These are phyloP conservation scores for Daldinia sp. DNA, from an alignment of 2,329 filamentous ascomycete genomes.

Conservation along the genomic window DNA sequence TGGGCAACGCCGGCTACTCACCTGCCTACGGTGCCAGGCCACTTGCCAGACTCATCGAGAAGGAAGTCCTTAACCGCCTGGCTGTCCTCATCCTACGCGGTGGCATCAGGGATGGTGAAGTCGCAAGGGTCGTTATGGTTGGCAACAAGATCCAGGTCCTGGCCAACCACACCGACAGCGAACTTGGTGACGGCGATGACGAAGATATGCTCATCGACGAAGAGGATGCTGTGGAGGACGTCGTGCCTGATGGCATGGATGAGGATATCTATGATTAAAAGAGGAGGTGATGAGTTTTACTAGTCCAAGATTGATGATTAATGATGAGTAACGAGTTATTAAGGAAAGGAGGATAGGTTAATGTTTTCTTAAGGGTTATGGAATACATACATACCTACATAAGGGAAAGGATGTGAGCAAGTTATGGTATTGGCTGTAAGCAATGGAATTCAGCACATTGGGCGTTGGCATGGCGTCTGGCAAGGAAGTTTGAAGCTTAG, in stretches of 20 bases:
- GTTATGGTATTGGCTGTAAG: background rate
- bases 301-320: slow-evolving; percentile 19
- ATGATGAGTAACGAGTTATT: slow-evolving; percentile 20
- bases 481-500: background rate
- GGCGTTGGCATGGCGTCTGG: slow-evolving; percentile 7
- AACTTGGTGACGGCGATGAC: slow-evolving; percentile 67
- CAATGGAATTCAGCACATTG: slow-evolving; percentile 1
- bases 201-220: slow-evolving; percentile 81
- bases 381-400: slow-evolving; percentile 8
- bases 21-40: slow-evolving; percentile 95
- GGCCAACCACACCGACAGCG: slow-evolving; percentile 80
- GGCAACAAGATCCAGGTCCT: slow-evolving; percentile 84
- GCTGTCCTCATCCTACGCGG: slow-evolving; percentile 92
- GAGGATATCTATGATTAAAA: slow-evolving; percentile 65
- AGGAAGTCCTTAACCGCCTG: slow-evolving; percentile 93
- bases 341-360: background rate
- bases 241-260: slow-evolving; percentile 70
- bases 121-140: slow-evolving; percentile 80
- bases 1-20: slow-evolving; percentile 91
- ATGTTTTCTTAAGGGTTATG: slow-evolving; percentile 1
- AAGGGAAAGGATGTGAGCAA: background rate
- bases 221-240: slow-evolving; percentile 78
- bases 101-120: slow-evolving; percentile 86
- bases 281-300: background rate
- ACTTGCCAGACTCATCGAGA: slow-evolving; percentile 90